Evolutionary conservation across 2,329 filamentous ascomycete genomes (phyloP), one percentile per base, ranked within the genome.

Genomic region (Ceratocystiopsis sp.): DNA sequence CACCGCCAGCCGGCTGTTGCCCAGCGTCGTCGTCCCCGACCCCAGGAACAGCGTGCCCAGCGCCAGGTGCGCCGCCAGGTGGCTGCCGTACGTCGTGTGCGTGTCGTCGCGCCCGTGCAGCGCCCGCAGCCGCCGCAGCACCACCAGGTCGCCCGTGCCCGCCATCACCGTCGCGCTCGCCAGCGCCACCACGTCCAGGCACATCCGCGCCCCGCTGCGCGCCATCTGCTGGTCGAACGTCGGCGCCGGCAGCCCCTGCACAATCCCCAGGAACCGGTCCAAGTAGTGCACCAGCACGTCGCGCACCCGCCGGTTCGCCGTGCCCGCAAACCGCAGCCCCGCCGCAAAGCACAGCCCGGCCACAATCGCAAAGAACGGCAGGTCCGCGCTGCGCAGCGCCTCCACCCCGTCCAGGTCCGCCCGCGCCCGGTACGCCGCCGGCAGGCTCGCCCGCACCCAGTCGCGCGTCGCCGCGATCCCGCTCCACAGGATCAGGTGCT

Each of bases 401-500:
- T 64, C 65, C 29, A 80, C 70, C 36, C 62, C 61, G 38, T 67
- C 68, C 14, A 94, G 67, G 19, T 68, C 70, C 46, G 74, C 70
- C 37, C 75, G 68, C 13, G 64, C 55, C 41, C 72, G 76, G 54
- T 91, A 93, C 29, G 77, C 69, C 9, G 59, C 53, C 0, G 89
- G 89, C 2, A 96, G 66, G 48, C 78, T 87, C 33, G 66, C 65
- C 42, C 75, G 65, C 41, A 96, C 75, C 86, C 89, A 98, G 16
- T 69, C 64, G 49, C 78, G 69, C 2, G 68, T 77, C 1, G 84
- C 78, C 46, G 78, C 67, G 42, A 98, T 91, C 46, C 75, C 68
- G 49, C 81, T 81, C 91, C 91, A 98, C 63, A 96, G 75, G 50
- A 98, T 94, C 35, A 98, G 59, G 56, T 96, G 85, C 55, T 81